These are phyloP conservation scores for Xylaria sp. DNA, from an alignment of 2,329 filamentous ascomycete species.

Conservation along the genomic window DNA sequence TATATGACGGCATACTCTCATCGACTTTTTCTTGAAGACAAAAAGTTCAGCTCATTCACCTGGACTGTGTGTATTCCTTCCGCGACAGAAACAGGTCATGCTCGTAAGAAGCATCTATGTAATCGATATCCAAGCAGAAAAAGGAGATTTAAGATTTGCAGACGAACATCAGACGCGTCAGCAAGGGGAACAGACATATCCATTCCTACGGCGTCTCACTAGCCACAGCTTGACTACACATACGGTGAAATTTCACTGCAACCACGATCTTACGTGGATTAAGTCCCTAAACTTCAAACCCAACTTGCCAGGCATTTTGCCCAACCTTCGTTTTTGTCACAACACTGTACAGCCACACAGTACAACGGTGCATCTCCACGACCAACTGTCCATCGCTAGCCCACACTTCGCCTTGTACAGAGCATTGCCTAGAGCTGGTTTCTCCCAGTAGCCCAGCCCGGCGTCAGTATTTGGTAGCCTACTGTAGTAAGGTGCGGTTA, in stretches of 20 bases:
- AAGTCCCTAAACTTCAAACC: conserved; percentile 12
- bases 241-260: conserved; percentile 16
- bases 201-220: conserved; percentile 11
- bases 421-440: background rate
- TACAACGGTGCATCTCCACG: conserved; percentile 2
- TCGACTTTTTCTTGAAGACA: conserved; percentile 18
- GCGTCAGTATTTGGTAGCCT: conserved; percentile 22
- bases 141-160: conserved; percentile 29
- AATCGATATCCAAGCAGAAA: conserved; percentile 33
- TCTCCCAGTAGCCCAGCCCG: conserved; percentile 14
- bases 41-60: conserved; percentile 10
- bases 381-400: conserved; percentile 30
- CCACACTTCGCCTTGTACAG: conserved; percentile 37
- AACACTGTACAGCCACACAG: conserved; percentile 9
- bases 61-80: conserved; percentile 26
- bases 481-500: conserved; percentile 9
- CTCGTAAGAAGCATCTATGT: conserved; percentile 31
- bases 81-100: conserved; percentile 30
- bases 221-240: conserved; percentile 20
- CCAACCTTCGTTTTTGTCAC: conserved; percentile 23
- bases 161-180: conserved; percentile 25
- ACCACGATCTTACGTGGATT: conserved; percentile 27
- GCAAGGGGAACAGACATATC: conserved; percentile 22
- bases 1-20: conserved; percentile 32
- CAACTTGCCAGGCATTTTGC: conserved; percentile 16